Conservation (phyloP, 2,329 filamentous ascomycete species). For the Endothia cerciana region DNA sequence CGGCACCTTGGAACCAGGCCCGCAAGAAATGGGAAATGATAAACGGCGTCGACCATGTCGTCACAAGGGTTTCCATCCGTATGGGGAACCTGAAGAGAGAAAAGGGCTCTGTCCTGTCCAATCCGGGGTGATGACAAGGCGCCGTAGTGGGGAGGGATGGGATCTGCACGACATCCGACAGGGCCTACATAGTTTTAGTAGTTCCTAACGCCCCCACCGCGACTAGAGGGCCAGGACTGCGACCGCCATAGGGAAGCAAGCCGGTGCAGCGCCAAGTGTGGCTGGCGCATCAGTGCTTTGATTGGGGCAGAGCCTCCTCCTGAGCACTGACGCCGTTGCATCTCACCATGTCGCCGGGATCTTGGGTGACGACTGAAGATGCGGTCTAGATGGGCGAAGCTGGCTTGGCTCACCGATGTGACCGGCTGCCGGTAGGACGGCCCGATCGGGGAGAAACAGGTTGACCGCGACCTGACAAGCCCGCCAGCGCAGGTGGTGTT, state of each 20-base stretch:
- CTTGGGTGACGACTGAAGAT: no score
- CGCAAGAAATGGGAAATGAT: not conserved
- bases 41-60: not conserved
- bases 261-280: not conserved
- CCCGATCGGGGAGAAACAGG: no score
- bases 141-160: not conserved
- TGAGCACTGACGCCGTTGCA: no score
- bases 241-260: not conserved
- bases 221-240: not conserved
- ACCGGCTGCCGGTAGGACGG: no score
- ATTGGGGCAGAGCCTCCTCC: no score
- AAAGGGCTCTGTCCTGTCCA: not conserved
- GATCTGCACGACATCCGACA: not conserved
- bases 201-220: no score
- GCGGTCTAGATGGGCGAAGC: no score
- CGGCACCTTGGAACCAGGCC: not conserved
- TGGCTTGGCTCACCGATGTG: no score
- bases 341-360: no score
- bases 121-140: not conserved
- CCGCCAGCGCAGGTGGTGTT: no score
- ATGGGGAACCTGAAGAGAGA: not conserved
- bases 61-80: not conserved
- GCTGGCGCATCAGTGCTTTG: not conserved
- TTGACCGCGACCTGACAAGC: no score
- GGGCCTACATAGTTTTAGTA: no score